Evolutionary conservation across 345 rosid genomes (phyloP), one percentile per base, ranked within the genome.

Genomic region (Eucalyptus cladocalyx): DNA sequence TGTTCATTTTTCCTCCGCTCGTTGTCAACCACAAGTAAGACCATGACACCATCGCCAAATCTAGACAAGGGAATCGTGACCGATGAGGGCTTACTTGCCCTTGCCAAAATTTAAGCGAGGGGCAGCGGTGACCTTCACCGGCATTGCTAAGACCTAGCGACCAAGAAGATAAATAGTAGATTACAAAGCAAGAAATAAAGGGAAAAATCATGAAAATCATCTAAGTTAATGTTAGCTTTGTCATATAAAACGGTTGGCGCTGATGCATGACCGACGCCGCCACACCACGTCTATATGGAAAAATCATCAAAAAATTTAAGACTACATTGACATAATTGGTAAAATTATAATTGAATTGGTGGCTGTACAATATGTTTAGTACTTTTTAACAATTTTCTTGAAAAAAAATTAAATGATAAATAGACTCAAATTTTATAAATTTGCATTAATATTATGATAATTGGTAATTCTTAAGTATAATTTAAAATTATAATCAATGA

Each of bases 41-140:
- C 10, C 18, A n/a, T 8, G 19, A n/a, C 19, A 17, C 3, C 76
- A 9, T 67, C 11, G 6, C 76, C 21, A 8, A n/a, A 67, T 67
- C 76, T 67, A 7, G 40, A 17, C 21, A n/a, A 67, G 11, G 34
- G 37, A 65, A n/a, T 65, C 6, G 0, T 65, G 21, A 30, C 2
- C 0, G 1, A n/a, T n/a, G 40, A 65, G 21, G 10, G 37, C 0
- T 1, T 1, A 56, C 0, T 24, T 56, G 37, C 76, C 76, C 32
- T 28, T 3, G 9, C 19, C 37, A 16, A 65, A 15, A n/a, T 30
- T 32, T 65, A 65, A 5, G 5, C 1, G 1, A 28, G 32, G 67
- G 67, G 0, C 0, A 28, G 8, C n/a, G 32, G 32, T 12, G n/a
- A 60, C 4, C n/a, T 60, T 60, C 30, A 28, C 69, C 0, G 6